These are phyloP conservation scores for Penstemon barbatus DNA, from an alignment of 257 asterid genomes.

Conservation along the genomic window DNA sequence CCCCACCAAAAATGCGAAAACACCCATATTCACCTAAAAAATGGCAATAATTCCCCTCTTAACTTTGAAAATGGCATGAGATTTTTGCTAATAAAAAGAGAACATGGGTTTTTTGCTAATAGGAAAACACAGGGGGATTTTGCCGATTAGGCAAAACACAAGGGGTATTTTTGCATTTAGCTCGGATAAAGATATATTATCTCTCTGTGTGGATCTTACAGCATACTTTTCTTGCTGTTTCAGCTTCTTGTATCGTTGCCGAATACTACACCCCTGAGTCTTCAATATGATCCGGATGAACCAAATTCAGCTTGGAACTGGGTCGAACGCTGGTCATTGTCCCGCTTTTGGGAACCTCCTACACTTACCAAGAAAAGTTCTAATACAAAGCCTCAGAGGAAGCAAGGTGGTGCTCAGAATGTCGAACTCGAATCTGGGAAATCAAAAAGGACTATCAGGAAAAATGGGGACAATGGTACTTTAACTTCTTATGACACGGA, in stretches of 20 bases:
- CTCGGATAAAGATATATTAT: not conserved
- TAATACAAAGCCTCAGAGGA: slow-evolving; percentile 57
- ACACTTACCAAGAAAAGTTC: slow-evolving; percentile 39
- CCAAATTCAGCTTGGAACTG: slow-evolving; percentile 84
- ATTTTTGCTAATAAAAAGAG: too few relatives aligned
- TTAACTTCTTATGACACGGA: slow-evolving; percentile 52
- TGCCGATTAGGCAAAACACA: too few relatives aligned
- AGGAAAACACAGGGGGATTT: too few relatives aligned
- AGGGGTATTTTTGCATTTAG: too few relatives aligned
- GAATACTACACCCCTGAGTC: slow-evolving; percentile 75
- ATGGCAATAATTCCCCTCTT: too few relatives aligned
- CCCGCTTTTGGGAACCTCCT: slow-evolving; percentile 74
- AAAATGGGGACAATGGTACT: slow-evolving; percentile 55
- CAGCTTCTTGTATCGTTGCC: slow-evolving; percentile 79
- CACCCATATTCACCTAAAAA: too few relatives aligned
- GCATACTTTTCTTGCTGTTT: slow-evolving; percentile 25
- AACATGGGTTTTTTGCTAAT: too few relatives aligned
- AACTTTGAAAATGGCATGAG: too few relatives aligned
- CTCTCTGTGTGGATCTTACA: slow-evolving; percentile 14
- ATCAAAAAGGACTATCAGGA: slow-evolving; percentile 66
- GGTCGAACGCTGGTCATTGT: slow-evolving; percentile 89
- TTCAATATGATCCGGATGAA: slow-evolving; percentile 70
- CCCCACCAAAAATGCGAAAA: too few relatives aligned
- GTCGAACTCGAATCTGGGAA: slow-evolving; percentile 56
- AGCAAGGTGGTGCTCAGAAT: slow-evolving; percentile 36